Conservation (phyloP, 2,329 filamentous ascomycete genomes). For the Fusarium odoratissimum region DNA sequence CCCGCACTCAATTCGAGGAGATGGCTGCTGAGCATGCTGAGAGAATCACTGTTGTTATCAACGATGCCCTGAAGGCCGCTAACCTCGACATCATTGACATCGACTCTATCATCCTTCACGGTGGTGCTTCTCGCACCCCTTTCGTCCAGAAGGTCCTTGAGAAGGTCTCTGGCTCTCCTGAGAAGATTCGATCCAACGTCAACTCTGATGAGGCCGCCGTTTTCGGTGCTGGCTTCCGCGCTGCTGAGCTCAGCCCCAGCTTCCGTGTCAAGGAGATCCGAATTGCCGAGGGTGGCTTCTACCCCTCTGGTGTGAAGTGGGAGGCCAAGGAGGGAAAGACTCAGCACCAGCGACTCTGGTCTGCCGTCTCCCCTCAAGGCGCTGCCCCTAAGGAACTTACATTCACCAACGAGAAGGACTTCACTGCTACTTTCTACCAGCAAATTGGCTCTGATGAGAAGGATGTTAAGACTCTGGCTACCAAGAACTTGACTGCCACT, state of each 20-base stretch:
- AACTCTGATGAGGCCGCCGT: constrained; percentile 97
- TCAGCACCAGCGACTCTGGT: constrained; percentile 85
- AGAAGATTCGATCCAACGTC: constrained; percentile 91
- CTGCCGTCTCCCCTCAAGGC: constrained; percentile 78
- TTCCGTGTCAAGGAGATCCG: constrained; percentile 99
- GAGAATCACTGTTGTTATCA: constrained; percentile 76
- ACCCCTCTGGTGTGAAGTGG: constrained; percentile 82
- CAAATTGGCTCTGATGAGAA: constrained; percentile 69
- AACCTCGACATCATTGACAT: constrained; percentile 80
- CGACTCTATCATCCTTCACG: constrained; percentile 92
- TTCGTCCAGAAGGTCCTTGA: constrained; percentile 94
- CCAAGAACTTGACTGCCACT: constrained; percentile 87
- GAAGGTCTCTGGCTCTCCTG: constrained; percentile 73
- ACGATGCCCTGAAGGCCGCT: constrained; percentile 79
- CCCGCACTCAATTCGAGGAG: constrained; percentile 82
- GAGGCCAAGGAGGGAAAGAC: constrained; percentile 74
- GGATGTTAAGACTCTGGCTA: constrained; percentile 74
- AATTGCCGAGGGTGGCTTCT: constrained; percentile 79
- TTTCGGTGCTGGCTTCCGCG: constrained; percentile 95
- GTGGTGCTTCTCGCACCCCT: constrained; percentile 88
- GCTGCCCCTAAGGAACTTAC: constrained; percentile 83
- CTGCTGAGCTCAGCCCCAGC: constrained; percentile 89
- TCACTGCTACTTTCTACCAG: constrained; percentile 84
- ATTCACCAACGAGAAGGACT: constrained; percentile 85
- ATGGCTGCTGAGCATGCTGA: constrained; percentile 75